Percentiles rank a stretch among this genome's conserved stretches.
Conservation (phyloP, 768 basidiomycete species). For the Ephemerocybe angulata region DNA sequence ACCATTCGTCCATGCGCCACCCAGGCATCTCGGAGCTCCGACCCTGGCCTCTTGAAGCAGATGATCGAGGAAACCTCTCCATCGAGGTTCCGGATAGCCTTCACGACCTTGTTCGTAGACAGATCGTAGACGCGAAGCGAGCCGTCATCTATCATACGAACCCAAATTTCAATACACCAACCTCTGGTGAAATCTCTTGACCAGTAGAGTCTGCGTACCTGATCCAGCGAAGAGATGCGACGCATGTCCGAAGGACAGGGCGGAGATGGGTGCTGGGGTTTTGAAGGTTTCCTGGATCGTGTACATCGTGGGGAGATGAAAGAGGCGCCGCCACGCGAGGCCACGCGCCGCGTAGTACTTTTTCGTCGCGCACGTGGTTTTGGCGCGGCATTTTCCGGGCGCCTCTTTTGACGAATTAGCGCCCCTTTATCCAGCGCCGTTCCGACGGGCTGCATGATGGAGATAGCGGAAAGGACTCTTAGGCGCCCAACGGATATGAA, state of each 20-base stretch:
- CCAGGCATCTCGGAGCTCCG: conserved; percentile 53
- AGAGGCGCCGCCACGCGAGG: too few relatives aligned
- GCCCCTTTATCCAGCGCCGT: too few relatives aligned
- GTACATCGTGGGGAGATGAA: conserved; percentile 1
- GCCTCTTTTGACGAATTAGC: too few relatives aligned
- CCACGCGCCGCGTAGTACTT: too few relatives aligned
- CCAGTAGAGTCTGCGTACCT: conserved; percentile 34
- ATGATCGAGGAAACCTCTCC: conserved; percentile 62
- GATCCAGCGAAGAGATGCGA: conserved; percentile 58
- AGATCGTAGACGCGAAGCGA: conserved; percentile 62
- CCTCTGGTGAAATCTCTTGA: neutral
- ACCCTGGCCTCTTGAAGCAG: conserved; percentile 38
- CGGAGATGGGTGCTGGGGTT: conserved; percentile 34
- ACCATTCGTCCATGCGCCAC: conserved; percentile 63
- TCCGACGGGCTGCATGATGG: too few relatives aligned
- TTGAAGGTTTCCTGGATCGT: neutral
- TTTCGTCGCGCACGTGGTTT: too few relatives aligned
- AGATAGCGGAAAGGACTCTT: too few relatives aligned
- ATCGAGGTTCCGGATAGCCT: conserved; percentile 56
- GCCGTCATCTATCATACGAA: conserved; percentile 69
- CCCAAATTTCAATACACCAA: neutral
- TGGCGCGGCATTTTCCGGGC: too few relatives aligned
- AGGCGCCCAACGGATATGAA: too few relatives aligned
- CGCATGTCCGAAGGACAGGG: conserved; percentile 47
- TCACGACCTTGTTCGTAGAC: conserved; percentile 55